Evolutionary conservation across 2,329 filamentous ascomycete species (phyloP), one percentile per base, ranked within the genome.

Genomic region (Ophiocordyceps camponoti-floridani): DNA sequence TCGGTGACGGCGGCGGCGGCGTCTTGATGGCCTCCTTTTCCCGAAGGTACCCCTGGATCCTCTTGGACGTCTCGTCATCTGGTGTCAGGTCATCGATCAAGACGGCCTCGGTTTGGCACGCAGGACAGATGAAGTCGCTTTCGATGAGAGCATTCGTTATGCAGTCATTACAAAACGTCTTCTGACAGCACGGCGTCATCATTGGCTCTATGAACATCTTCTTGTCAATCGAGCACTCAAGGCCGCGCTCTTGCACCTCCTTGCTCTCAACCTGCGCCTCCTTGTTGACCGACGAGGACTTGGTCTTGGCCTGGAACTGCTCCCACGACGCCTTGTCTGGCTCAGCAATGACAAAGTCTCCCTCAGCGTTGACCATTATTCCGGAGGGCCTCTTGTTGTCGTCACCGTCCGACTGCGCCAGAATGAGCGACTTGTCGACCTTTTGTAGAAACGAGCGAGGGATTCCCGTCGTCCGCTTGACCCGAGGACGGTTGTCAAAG

Each of bases 151-250:
- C 85, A 76, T 94, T 94, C 62, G 91, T 93, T 67, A 98, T 95
- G 82, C 91, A 98, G 63, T 95, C 87, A 77, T 91, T 91, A 75
- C 91, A 98, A 73, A 94, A 98, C 60, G 88, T 95, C 75, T 84
- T 93, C 68, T 84, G 77, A 73, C 91, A 98, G 76, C 91, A 98
- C 53, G 91, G 89, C 59, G 91, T 96, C 77, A 94, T 94, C 74
- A 93, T 91, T 75, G 91, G 89, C 63, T 95, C 86, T 79, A 93
- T 81, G 68, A 96, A 95, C 75, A 94, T 82, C 65, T 85, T 88
- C 68, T 93, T 93, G 78, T 96, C 91, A 72, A 96, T 83, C 52
- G 87, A 75, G 71, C 91, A 98, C 64, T 91, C 82, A 59, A 98
- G 70, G 52, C 89, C 89, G 56, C 77, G 81, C 62, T 91, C 84